These are phyloP conservation scores for Phtheirospermum japonicum DNA, from an alignment of 257 asterid species.

Conservation along the genomic window DNA sequence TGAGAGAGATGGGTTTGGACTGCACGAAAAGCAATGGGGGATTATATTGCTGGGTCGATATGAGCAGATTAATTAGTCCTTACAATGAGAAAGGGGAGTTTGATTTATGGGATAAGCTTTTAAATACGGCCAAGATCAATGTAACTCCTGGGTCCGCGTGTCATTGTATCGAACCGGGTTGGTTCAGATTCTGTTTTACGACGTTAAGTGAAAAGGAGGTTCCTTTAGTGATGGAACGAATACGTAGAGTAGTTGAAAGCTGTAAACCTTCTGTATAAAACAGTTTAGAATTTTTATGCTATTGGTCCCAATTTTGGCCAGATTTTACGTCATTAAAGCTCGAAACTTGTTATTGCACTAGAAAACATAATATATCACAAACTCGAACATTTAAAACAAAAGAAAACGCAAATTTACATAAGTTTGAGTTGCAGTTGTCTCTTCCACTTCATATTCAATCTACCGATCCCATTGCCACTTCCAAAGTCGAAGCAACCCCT, in stretches of 20 bases:
- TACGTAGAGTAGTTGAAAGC: constrained; percentile 62
- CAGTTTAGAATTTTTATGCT: constrained; percentile 27
- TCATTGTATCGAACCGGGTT: too few species aligned
- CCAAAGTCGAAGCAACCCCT: constrained; percentile 55
- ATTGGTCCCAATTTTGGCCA: constrained; percentile 28
- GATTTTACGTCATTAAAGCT: constrained; percentile 25
- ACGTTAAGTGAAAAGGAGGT: constrained; percentile 55
- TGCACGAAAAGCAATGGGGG: too few species aligned
- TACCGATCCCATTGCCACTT: constrained; percentile 39
- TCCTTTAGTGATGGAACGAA: constrained; percentile 67
- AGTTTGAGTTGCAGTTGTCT: constrained; percentile 66
- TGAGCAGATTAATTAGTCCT: too few species aligned
- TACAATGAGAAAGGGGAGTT: too few species aligned
- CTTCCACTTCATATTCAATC: constrained; percentile 54
- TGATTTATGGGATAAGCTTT: too few species aligned
- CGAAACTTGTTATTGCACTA: constrained; percentile 23
- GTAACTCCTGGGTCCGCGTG: too few species aligned
- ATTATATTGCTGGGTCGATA: too few species aligned
- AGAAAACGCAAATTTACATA: constrained; percentile 33
- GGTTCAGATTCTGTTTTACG: constrained; percentile 92
- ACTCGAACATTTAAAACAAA: constrained; percentile 22
- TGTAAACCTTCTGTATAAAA: constrained; percentile 61
- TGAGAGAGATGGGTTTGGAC: too few species aligned
- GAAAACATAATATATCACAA: constrained; percentile 27
- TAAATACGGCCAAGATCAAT: too few species aligned